phyloP scores from a whole-genome alignment of 169 alveolate species.

The Eimeria acervulina region DNA sequence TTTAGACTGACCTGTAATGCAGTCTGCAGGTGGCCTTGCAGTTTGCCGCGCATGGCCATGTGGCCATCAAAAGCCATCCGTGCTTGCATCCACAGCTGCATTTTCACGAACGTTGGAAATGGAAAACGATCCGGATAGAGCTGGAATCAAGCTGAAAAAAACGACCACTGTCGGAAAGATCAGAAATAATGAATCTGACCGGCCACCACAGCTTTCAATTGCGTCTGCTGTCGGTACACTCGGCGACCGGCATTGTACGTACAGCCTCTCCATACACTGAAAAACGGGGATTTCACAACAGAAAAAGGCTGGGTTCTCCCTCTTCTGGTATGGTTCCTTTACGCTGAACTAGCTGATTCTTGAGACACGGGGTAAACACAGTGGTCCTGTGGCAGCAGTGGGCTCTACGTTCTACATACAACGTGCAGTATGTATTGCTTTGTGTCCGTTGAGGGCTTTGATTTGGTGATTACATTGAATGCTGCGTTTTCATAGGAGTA shows the following conservation, averaged over 20 bases:
- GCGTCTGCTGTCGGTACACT: slow-evolving; percentile 53
- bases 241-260: not conserved
- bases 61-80: slow-evolving; percentile 69
- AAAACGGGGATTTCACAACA: not conserved
- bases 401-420: too few species aligned
- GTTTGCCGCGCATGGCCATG: slow-evolving; percentile 69
- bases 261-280: not conserved
- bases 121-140: not conserved
- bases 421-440: not conserved
- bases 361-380: too few species aligned
- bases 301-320: not conserved
- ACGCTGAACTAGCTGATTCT: not conserved
- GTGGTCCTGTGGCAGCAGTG: too few species aligned
- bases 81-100: slow-evolving; percentile 76
- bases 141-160: not conserved
- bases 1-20: slow-evolving; percentile 48
- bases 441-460: not conserved
- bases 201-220: not conserved
- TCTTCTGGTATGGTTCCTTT: not conserved
- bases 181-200: slow-evolving; percentile 53
- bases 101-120: not conserved
- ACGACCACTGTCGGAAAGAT: not conserved
- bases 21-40: slow-evolving; percentile 63
- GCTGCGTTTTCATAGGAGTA: not conserved
- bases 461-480: not conserved